Conservation (phyloP, 1,284 basidiomycete species). For the Mrakiaceae sp. region DNA sequence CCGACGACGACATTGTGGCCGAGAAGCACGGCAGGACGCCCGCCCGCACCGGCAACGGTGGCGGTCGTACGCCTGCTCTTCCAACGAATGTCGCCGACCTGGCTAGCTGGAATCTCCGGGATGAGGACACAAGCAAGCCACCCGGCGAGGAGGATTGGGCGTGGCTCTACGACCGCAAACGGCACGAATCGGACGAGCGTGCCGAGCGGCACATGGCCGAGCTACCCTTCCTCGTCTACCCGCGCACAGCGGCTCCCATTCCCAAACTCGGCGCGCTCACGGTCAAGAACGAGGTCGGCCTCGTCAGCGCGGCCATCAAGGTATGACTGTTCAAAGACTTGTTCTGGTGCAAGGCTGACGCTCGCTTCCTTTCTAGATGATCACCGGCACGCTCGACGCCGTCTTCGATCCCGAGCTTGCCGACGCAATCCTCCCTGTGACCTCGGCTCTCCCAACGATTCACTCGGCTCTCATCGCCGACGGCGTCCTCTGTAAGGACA, state of each 20-base stretch:
- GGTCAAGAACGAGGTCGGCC: neutral
- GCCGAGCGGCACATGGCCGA: conserved; percentile 5
- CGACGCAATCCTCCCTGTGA: neutral
- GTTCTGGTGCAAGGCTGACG: neutral
- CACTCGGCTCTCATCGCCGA: neutral
- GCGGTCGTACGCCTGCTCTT: neutral
- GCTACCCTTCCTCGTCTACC: conserved; percentile 6
- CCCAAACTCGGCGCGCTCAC: neutral
- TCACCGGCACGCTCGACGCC: neutral
- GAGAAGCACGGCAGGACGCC: too few relatives aligned
- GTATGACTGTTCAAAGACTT: neutral
- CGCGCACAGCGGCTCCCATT: neutral
- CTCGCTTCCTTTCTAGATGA: conserved; percentile 5
- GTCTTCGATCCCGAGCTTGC: conserved; percentile 3
- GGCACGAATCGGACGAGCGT: conserved; percentile 5
- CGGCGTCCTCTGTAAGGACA: neutral
- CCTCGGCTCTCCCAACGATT: neutral
- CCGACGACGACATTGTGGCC: too few relatives aligned
- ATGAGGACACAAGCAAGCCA: neutral
- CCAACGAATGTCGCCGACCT: conserved; percentile 7
- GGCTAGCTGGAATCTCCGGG: neutral
- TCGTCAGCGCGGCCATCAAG: conserved; percentile 4
- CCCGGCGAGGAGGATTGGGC: neutral
- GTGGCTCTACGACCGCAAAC: conserved; percentile 13
- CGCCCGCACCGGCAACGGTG: too few relatives aligned